phyloP scores from a whole-genome alignment of 2,329 filamentous ascomycete species.

The Phyllosticta capitalensis region DNA sequence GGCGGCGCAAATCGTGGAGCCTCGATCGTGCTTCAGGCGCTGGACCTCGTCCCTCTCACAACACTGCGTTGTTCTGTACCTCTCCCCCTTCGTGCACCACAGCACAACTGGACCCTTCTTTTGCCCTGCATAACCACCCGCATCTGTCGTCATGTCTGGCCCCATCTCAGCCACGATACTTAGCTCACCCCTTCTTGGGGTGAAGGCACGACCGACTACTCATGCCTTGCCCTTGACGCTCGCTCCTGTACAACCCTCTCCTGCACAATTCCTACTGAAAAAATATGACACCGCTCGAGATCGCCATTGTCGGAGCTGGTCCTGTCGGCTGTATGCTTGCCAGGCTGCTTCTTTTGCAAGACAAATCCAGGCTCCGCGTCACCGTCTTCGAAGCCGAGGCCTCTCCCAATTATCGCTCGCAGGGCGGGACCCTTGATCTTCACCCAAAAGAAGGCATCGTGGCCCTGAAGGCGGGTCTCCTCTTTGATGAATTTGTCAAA shows the following conservation, averaged over 20 bases:
- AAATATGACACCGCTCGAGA: constrained; percentile 11
- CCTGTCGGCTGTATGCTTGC: constrained; percentile 28
- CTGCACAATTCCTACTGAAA: background rate
- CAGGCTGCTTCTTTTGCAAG: constrained; percentile 20
- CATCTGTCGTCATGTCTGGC: background rate
- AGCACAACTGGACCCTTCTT: background rate
- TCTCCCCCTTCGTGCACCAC: too few species aligned
- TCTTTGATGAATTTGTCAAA: constrained; percentile 25
- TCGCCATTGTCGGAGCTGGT: constrained; percentile 27
- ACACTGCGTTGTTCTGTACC: background rate
- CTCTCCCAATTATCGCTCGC: constrained; percentile 19
- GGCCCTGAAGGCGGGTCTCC: constrained; percentile 23
- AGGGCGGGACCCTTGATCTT: constrained; percentile 30
- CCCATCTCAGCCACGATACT: background rate
- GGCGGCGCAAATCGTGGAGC: background rate
- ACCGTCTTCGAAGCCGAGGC: constrained; percentile 26
- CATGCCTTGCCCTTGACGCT: background rate
- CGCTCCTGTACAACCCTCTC: background rate
- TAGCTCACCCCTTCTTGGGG: background rate
- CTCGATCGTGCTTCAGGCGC: background rate
- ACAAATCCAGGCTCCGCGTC: constrained; percentile 13
- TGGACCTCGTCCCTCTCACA: background rate
- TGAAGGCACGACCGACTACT: background rate
- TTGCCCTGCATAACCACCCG: background rate
- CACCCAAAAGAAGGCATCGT: constrained; percentile 24